Evolutionary conservation across 2,329 filamentous ascomycete species (phyloP), one percentile per base, ranked within the genome.

Genomic region (Cladosporium austrohemisphaericum): DNA sequence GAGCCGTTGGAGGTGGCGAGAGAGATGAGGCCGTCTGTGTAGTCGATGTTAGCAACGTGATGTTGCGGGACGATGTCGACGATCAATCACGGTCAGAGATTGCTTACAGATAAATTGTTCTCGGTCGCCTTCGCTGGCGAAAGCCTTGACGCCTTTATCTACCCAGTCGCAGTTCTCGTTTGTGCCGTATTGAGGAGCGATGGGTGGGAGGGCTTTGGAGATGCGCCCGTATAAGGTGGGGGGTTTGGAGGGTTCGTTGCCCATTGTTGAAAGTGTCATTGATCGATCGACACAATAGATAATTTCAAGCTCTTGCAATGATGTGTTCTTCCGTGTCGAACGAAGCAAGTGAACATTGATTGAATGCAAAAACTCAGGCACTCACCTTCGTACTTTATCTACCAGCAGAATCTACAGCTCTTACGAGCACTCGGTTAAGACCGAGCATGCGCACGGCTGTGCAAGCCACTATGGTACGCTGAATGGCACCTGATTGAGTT

Each of bases 101-200:
- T 8, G 28, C 53, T n/a, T 45, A 56, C 55, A 38, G 25, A 56
- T 54, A 28, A 56, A 57, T 23, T 55, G 54, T 10, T 53, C 50
- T 11, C 55, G 52, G 25, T 57, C 55, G 19, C 38, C 46, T 8
- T 48, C 54, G 18, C 43, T 46, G 16, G 28, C 43, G 41, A 54
- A 57, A 3, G 47, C 40, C 32, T 55, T 51, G 16, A n/a, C 18
- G 18, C 41, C 33, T 25, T 53, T 49, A 29, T 52, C 52, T 7
- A 41, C 46, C 20, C 29, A 49, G 13, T 49, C 38, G 20, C 26
- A 23, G 20, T 41, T 41, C 3, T 41, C 46, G 46, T 49, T 26
- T 19, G 7, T 8, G n/a, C 46, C 46, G 8, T 41, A 41, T 19
- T 41, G 43, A 3, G 38, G 43, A 2, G 23, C 31, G 13, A 35